phyloP scores from a whole-genome alignment of 805 yeast species.

The Yarrowia keelungensis region DNA sequence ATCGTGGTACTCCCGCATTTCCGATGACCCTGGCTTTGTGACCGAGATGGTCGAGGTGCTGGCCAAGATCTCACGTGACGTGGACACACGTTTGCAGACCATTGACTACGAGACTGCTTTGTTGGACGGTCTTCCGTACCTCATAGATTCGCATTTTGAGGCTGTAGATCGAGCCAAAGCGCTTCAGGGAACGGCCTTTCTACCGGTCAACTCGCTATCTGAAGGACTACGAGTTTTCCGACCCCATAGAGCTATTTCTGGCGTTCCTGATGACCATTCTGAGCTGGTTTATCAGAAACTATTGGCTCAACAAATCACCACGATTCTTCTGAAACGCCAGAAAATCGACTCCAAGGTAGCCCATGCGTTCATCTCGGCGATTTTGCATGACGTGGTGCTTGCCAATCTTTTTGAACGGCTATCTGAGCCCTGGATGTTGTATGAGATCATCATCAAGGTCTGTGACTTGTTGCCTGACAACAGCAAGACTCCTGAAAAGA shows the following conservation, averaged over 20 bases:
- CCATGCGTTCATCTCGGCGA: constrained; percentile 51
- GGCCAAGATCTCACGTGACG: constrained; percentile 53
- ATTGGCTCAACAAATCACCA: constrained; percentile 51
- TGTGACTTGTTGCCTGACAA: constrained; percentile 30
- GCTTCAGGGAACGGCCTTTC: constrained; percentile 48
- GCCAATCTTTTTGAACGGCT: constrained; percentile 55
- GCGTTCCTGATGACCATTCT: constrained; percentile 44
- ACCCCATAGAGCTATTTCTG: constrained; percentile 51
- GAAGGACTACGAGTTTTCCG: constrained; percentile 50
- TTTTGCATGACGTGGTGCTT: constrained; percentile 56
- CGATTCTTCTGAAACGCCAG: constrained; percentile 53
- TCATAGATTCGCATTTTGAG: constrained; percentile 53
- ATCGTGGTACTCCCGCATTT: constrained; percentile 55
- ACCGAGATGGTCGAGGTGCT: constrained; percentile 53
- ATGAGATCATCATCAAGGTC: constrained; percentile 53
- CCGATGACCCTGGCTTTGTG: constrained; percentile 55
- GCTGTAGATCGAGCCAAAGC: constrained; percentile 45
- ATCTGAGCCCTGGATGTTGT: constrained; percentile 60
- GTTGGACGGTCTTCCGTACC: constrained; percentile 56
- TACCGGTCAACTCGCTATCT: constrained; percentile 50
- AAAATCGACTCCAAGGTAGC: constrained; percentile 54
- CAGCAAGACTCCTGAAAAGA: constrained; percentile 12
- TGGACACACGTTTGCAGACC: constrained; percentile 49
- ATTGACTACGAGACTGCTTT: constrained; percentile 52
- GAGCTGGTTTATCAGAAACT: constrained; percentile 50